Evolutionary conservation across 257 asterid genomes (phyloP), one percentile per base, ranked within the genome.

Genomic region (Solanum clarkiae): DNA sequence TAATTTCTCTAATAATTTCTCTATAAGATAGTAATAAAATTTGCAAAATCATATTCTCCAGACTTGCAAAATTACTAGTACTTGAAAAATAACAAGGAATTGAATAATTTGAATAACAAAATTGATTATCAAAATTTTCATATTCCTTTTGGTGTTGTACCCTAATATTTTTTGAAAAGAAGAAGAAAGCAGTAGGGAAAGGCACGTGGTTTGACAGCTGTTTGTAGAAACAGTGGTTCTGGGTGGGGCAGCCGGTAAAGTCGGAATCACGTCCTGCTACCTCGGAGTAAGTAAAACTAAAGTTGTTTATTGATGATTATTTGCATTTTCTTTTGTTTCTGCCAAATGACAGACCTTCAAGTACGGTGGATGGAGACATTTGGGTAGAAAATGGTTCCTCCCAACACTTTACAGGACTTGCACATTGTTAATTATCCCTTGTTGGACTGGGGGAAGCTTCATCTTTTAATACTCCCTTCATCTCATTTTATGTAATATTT

Each of bases 151-250:
- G 36, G 36, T 32, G 36, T 32, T 32, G 36, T 32, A 32, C 42
- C 42, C 42, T 36, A 36, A 36, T 36, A 36, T 36, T 32, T 4
- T 42, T 44, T 44, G 8, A 8, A 6, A 44, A 44, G 47, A 44
- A 44, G 47, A 44, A 59, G 5, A 26, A 26, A 63, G 10, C 10
- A 5, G 2, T 1, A 63, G 20, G 40, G 5, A 63, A 24, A 24
- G 24, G 10, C 20, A 90, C 87, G 81, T 84, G 91, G 84, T 49
- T 62, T 20, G 62, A 86, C 91, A 90, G 92, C 87, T 85, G 89
- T 85, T 10, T 47, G 17, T 5, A 54, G 87, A 77, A 62, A 4
- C 40, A 26, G 92, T 85, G 87, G 86, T 79, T 74, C 36, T 66
- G 66, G 65, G 60, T 32, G 4, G 36, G 36, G 36, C 36, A 51